Base-by-base conservation (phyloP, 2,329 filamentous ascomycete species). In the Ramularia collo-cygni region DNA sequence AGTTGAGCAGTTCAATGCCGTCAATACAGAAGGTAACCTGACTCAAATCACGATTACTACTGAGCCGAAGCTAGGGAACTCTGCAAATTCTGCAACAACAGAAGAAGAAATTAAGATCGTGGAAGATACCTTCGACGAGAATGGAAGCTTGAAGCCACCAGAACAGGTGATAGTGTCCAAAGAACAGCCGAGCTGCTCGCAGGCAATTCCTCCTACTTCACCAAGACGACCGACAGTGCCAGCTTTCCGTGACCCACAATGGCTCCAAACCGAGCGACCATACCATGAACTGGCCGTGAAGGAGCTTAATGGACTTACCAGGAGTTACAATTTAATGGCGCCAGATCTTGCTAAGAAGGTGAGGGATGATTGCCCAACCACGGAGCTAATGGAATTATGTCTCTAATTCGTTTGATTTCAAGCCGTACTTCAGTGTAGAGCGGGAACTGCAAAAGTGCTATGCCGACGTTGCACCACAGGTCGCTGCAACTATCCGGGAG, bases 291-390 rank as follows among this genome's bases (percentile, higher is more conserved):
- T 92, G 4, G 77, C 85, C 4, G 75, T 98, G 49, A 74, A 76
- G 33, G 79, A 85, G 41, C 76, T 96, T 40, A 96, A 96, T 63
- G 64, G 67, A 19, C 71, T 93, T 35, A 83, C 87, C 6, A 77
- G 92, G 17, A 85, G 85, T 10, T 98, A 98, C 69, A 96, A 96
- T 55, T 76, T 96, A 3, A 90, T 94, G 79, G 90, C 92, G 0
- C 92, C 92, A 0, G 82, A 87, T 39, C 72, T 95, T 2, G 89
- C 90, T 2, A 93, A 92, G 65, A 95, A 95, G 21, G 21, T 24
- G 10, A 24, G 21, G 10, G 10, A n/a, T n/a, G n/a, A n/a, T n/a
- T n/a, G n/a, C n/a, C n/a, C n/a, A n/a, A n/a, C n/a, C n/a, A n/a
- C n/a, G n/a, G n/a, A n/a, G 21, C 21, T 24, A 6, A 10, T 24